These are phyloP conservation scores for Pythium monospermum DNA, from an alignment of 352 stramenopile species.

Conservation along the genomic window DNA sequence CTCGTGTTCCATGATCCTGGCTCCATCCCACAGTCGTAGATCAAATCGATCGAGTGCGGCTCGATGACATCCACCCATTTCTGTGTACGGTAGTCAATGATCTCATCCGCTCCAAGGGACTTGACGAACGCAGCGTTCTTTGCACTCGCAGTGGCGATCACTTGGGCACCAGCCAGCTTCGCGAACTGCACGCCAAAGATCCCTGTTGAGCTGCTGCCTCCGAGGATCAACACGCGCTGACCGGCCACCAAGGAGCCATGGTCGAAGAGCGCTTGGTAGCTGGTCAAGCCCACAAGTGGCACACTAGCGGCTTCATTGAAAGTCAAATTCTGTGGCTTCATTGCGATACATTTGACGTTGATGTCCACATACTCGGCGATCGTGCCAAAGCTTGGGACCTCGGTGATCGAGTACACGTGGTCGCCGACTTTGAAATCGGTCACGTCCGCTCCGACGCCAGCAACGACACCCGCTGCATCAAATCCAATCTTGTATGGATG, in stretches of 20 bases:
- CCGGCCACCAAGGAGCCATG: constrained; percentile 14
- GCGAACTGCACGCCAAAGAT: constrained; percentile 25
- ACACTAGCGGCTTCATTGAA: constrained; percentile 34
- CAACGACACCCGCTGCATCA: constrained; percentile 11
- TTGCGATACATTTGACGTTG: constrained; percentile 22
- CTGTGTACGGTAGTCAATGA: constrained; percentile 38
- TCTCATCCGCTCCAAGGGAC: constrained; percentile 31
- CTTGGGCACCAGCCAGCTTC: constrained; percentile 10
- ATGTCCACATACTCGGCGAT: constrained; percentile 42
- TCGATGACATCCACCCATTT: constrained; percentile 34
- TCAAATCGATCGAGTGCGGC: constrained; percentile 20
- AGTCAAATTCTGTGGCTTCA: constrained; percentile 35
- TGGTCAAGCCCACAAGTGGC: constrained; percentile 25
- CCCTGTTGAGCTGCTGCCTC: constrained; percentile 33
- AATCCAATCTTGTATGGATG: constrained; percentile 16
- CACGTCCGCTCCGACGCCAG: constrained; percentile 1
- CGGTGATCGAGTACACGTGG: constrained; percentile 20
- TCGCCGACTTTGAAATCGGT: constrained; percentile 12
- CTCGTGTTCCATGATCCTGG: constrained; percentile 28
- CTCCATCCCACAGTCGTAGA: constrained; percentile 27
- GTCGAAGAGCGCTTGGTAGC: constrained; percentile 31
- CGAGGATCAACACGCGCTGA: constrained; percentile 27
- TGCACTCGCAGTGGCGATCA: constrained; percentile 28
- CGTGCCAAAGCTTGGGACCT: constrained; percentile 8
- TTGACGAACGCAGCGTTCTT: constrained; percentile 35